These are phyloP conservation scores for Aspergillus cavernicola DNA, from an alignment of 495 filamentous ascomycete genomes.

Conservation along the genomic window DNA sequence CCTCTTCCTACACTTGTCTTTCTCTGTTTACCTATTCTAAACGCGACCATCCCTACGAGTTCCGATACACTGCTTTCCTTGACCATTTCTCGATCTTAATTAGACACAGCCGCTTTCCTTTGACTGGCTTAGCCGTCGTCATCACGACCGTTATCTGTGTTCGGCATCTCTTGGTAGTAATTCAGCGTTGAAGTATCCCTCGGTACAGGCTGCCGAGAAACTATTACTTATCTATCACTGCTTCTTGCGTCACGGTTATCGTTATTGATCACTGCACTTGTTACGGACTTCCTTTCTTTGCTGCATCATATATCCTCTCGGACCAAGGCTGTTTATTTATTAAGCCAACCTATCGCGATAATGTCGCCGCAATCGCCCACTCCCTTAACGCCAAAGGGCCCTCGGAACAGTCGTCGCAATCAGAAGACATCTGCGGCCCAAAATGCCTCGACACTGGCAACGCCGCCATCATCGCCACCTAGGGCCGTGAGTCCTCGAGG, in stretches of 20 bases:
- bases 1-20: neutral
- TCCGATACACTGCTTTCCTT: slow-evolving; percentile 10
- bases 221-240: slow-evolving; percentile 17
- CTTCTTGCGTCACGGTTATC: slow-evolving; percentile 15
- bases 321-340: slow-evolving; percentile 45
- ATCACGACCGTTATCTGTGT: neutral
- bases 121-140: slow-evolving; percentile 7
- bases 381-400: slow-evolving; percentile 37
- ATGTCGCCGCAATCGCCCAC: slow-evolving; percentile 44
- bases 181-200: slow-evolving; percentile 16
- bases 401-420: slow-evolving; percentile 37
- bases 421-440: slow-evolving; percentile 35
- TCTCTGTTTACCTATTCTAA: slow-evolving; percentile 15
- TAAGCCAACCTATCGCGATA: slow-evolving; percentile 38
- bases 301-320: slow-evolving; percentile 9
- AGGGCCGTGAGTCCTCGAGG: slow-evolving; percentile 34
- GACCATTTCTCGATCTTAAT: slow-evolving; percentile 14
- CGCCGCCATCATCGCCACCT: slow-evolving; percentile 45
- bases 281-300: slow-evolving; percentile 8
- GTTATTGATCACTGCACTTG: slow-evolving; percentile 10
- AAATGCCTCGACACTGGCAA: slow-evolving; percentile 30
- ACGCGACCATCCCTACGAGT: slow-evolving; percentile 20
- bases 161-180: slow-evolving; percentile 13
- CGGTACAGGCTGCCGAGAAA: slow-evolving; percentile 37
- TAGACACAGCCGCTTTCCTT: slow-evolving; percentile 15